These are phyloP conservation scores for Leersia perrieri DNA, from an alignment of 176 grass and related monocot genomes.

Conservation along the genomic window DNA sequence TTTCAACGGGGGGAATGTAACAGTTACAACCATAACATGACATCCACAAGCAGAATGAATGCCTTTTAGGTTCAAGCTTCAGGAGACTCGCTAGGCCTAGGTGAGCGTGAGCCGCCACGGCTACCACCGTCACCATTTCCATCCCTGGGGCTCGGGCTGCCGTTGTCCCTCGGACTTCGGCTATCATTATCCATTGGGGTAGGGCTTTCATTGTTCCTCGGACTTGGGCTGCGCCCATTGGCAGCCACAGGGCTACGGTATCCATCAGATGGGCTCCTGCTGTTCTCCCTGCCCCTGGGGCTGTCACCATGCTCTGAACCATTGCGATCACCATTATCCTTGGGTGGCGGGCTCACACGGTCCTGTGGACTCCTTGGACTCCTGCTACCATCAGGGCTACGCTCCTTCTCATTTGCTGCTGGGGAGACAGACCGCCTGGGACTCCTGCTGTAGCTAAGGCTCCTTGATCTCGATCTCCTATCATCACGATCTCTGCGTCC, in stretches of 20 bases:
- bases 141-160: neutral
- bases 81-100: conserved; percentile 18
- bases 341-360: conserved; percentile 42
- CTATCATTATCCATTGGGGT: neutral
- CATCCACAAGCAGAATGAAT: neutral
- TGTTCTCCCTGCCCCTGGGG: conserved; percentile 43
- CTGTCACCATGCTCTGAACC: conserved; percentile 49
- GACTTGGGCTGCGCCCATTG: conserved; percentile 40
- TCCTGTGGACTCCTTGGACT: conserved; percentile 61
- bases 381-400: conserved; percentile 50
- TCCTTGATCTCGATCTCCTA: conserved; percentile 75
- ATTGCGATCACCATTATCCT: conserved; percentile 47
- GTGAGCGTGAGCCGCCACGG: conserved; percentile 10
- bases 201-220: neutral
- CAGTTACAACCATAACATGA: neutral
- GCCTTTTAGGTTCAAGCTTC: neutral
- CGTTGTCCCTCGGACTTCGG: neutral
- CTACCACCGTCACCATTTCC: neutral
- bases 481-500: conserved; percentile 40
- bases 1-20: conserved; percentile 13
- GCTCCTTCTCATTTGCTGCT: conserved; percentile 47
- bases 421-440: conserved; percentile 50
- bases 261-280: conserved; percentile 56
- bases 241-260: conserved; percentile 53
- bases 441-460: conserved; percentile 80